Base-by-base conservation (phyloP, 2,329 filamentous ascomycete genomes). In the Rutstroemia sp. region DNA sequence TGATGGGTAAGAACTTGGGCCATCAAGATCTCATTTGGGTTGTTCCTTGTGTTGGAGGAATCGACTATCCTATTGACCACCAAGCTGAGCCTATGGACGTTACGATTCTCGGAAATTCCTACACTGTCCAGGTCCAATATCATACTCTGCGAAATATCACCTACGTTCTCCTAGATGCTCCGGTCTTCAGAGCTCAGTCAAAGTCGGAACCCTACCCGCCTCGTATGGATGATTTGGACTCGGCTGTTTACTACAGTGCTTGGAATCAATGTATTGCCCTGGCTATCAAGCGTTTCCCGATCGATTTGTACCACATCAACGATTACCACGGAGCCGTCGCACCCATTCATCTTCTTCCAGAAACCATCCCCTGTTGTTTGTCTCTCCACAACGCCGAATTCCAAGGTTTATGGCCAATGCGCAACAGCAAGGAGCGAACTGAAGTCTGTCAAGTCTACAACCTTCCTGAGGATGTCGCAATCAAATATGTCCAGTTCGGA, bases 241-340 rank as follows among this genome's bases (percentile, higher is more conserved):
- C 78, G 60, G 84, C 84, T 12, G 80, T 87, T 48, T 84, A 86
- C 69, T 87, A 87, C 66, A 85, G 81, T 2, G 82, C 82, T 2
- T 87, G 84, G 84, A 87, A 87, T 61, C 80, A 82, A 67, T 87
- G 84, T 66, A 86, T 87, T 63, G 82, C 83, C 7, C 76, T 83
- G 61, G 72, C 82, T 1, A 78, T 86, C 61, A 76, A 77, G 56
- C 78, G 84, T 16, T 87, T 87, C 66, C 76, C 79, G 0, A 73
- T 83, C 57, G 80, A 84, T 62, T 66, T 85, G n/a, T 85, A 85
- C 67, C 82, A 85, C 65, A 81, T 84, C 67, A 85, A 85, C 68
- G 82, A 83, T 64, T 85, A 84, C 64, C 82, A 85, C 60, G 82
- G 82, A 53, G 78, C 81, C 3, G 69, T 82, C 12, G 84, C 84